Percentiles rank a stretch among this genome's conserved stretches.
Conservation (phyloP, 306 rosid genomes). For the Benincasa hispida region DNA sequence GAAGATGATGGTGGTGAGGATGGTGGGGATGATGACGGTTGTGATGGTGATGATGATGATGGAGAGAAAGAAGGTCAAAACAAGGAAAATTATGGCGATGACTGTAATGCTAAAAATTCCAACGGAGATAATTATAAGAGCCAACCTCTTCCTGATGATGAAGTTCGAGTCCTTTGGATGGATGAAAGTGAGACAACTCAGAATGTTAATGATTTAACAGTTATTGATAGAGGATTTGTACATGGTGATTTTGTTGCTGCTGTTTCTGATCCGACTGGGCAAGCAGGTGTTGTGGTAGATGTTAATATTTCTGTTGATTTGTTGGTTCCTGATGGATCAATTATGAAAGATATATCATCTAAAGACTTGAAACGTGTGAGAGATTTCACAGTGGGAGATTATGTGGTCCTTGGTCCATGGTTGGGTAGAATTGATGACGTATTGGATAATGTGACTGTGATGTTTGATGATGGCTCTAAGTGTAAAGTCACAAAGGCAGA, state of each 20-base stretch:
- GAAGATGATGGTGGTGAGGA: constrained; percentile 33
- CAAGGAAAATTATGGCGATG: constrained; percentile 25
- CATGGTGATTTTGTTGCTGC: constrained; percentile 93
- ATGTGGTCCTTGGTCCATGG: constrained; percentile 95
- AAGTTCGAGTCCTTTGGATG: constrained; percentile 84
- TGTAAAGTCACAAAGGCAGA: constrained; percentile 90
- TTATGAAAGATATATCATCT: constrained; percentile 55
- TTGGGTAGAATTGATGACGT: constrained; percentile 91
- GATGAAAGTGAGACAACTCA: constrained; percentile 69
- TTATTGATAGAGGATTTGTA: constrained; percentile 81
- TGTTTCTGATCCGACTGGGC: constrained; percentile 81
- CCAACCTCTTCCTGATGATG: constrained; percentile 52
- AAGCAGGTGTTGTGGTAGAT: constrained; percentile 93
- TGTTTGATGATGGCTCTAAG: constrained; percentile 89
- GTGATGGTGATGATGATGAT: constrained; percentile 31
- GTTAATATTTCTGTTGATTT: constrained; percentile 71
- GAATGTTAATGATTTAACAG: constrained; percentile 40
- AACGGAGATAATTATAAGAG: constrained; percentile 28
- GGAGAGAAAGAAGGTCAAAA: constrained; percentile 29
- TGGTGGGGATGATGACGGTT: constrained; percentile 17
- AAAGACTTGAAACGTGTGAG: constrained; percentile 73
- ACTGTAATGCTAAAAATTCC: constrained; percentile 13
- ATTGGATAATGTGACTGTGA: constrained; percentile 87
- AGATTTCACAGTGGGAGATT: constrained; percentile 88
- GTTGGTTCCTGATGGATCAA: constrained; percentile 52